These are phyloP conservation scores for Boletus smithii DNA, from an alignment of 1,284 basidiomycete genomes.

Conservation along the genomic window DNA sequence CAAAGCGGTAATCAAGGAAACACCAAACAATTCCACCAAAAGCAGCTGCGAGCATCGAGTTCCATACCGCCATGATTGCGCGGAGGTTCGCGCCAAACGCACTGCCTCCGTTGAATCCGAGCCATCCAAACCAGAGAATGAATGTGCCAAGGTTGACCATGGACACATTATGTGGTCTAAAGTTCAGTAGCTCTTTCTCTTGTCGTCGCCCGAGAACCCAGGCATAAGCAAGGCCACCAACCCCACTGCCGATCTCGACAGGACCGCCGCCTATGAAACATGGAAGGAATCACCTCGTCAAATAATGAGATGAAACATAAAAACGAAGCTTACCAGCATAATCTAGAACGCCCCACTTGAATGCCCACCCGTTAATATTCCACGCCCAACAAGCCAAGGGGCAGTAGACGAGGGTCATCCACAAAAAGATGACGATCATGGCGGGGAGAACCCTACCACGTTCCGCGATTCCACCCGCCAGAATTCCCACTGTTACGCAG, in stretches of 20 bases:
- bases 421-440: conserved; percentile 84
- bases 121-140: conserved; percentile 89
- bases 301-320: conserved; percentile 4
- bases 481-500: conserved; percentile 71
- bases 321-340: conserved; percentile 54
- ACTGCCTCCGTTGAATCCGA: conserved; percentile 71
- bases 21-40: conserved; percentile 88
- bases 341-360: conserved; percentile 88
- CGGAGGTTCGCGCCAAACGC: conserved; percentile 90
- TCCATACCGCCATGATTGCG: conserved; percentile 84
- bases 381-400: conserved; percentile 79
- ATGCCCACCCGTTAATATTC: conserved; percentile 81
- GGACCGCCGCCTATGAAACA: conserved; percentile 72
- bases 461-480: conserved; percentile 85
- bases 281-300: background rate
- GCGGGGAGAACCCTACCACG: conserved; percentile 85
- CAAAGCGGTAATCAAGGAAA: conserved; percentile 80
- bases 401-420: conserved; percentile 84
- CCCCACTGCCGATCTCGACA: conserved; percentile 89
- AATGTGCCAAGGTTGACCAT: conserved; percentile 86
- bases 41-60: conserved; percentile 79
- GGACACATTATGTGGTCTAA: conserved; percentile 91
- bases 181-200: conserved; percentile 82
- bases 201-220: conserved; percentile 74
- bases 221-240: conserved; percentile 85